Evolutionary conservation across 768 basidiomycete species (phyloP), one percentile per base, ranked within the genome.

Genomic region (Xerocomellus chrysenteron): DNA sequence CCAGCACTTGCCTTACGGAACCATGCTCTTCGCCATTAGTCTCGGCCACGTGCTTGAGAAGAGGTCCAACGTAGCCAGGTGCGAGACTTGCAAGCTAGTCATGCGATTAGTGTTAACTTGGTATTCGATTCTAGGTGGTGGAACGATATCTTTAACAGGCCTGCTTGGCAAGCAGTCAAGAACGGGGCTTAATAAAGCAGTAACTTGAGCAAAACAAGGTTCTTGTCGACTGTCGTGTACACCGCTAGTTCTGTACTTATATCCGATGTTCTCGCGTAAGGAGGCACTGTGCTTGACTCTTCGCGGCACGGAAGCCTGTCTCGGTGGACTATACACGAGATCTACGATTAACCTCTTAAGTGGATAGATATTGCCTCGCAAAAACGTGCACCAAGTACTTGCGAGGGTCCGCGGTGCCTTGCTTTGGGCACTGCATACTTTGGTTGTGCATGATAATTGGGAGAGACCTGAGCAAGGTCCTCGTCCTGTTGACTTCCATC

Each of bases 1-100:
- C 12, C 79, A 78, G 68, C 84, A 85, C 65, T 65, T 86, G 33
- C 78, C 84, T 0, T 79, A 77, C 47, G 80, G 77, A 19, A 50
- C 43, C n/a, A 24, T 66, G 45, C 59, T 78, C 30, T 53, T 42
- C 19, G 16, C 8, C 2, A 55, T 59, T 1, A 75, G 74, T 1
- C 56, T 60, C 41, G 60, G 71, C 11, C 54, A 74, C 11, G 56
- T 82, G 19, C 58, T 70, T 32, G 19, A 42, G 14, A 65, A 54
- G 39, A 71, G 73, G 60, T 78, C 80, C 8, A 78, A 81, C 56
- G 74, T 83, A 3, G 56, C 72, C 0, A 77, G 79, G 80, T 81
- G 30, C n/a, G 73, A 3, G 11, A 39, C 12, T 19, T 21, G 17
- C 12, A 9, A n/a, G 11, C 8, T 26, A 5, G 10, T 8, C 13